Percentiles rank a stretch among this genome's conserved stretches.
Conservation (phyloP, 2,329 filamentous ascomycete genomes). For the Ceratocystis smalleyi region DNA sequence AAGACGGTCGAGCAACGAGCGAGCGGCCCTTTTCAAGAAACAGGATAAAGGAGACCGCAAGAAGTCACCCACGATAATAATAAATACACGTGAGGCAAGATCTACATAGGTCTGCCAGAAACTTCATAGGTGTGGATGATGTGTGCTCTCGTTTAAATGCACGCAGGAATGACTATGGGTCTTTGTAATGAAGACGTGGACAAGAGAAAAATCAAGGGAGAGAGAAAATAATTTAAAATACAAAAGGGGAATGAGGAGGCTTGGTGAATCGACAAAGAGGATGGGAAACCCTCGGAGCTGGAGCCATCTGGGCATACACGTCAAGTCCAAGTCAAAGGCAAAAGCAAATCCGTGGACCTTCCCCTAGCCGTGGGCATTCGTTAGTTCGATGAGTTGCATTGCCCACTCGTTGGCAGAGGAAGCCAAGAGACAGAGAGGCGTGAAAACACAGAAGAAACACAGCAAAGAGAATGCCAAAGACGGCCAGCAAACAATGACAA, state of each 20-base stretch:
- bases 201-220: background rate
- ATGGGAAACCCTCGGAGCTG: background rate
- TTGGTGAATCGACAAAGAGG: background rate
- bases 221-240: background rate
- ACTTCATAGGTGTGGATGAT: background rate
- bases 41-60: background rate
- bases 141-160: slow-evolving; percentile 6
- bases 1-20: background rate
- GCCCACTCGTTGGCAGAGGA: background rate
- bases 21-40: background rate
- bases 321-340: background rate
- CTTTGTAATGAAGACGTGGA: background rate
- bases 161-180: background rate
- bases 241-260: too few species aligned
- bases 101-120: background rate
- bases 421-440: background rate
- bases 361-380: background rate
- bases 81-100: background rate
- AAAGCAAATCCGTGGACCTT: background rate
- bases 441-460: background rate
- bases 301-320: background rate
- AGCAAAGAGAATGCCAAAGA: background rate
- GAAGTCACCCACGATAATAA: background rate
- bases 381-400: background rate
- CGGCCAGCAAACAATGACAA: background rate